Evolutionary conservation across 2,329 filamentous ascomycete species (phyloP).

Genomic region (Pseudogymnoascus sp.): DNA sequence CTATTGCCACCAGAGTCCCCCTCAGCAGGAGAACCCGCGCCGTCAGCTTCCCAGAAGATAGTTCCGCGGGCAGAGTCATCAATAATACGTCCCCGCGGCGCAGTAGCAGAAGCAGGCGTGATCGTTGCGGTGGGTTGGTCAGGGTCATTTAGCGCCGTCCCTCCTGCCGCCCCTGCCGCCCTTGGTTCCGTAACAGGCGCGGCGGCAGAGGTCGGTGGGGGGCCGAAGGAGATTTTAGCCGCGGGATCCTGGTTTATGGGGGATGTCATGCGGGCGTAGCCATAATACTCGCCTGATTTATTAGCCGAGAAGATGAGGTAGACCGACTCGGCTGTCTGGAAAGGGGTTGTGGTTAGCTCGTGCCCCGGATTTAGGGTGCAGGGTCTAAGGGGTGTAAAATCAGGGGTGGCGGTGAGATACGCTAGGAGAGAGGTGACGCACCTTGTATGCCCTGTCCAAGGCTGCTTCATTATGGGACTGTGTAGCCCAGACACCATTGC

Average conservation of each 20-base stretch:
- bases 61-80: slow-evolving; percentile 90
- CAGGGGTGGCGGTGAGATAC: not conserved
- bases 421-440: slow-evolving; percentile 32
- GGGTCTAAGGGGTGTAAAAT: not conserved
- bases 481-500: slow-evolving; percentile 85
- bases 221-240: slow-evolving; percentile 61
- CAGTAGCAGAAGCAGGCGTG: slow-evolving; percentile 68
- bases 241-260: slow-evolving; percentile 70
- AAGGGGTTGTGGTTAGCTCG: slow-evolving; percentile 8
- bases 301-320: slow-evolving; percentile 94
- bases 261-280: slow-evolving; percentile 85
- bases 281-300: slow-evolving; percentile 95
- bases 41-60: slow-evolving; percentile 89
- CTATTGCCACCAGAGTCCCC: slow-evolving; percentile 37
- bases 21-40: slow-evolving; percentile 42
- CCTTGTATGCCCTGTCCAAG: slow-evolving; percentile 76
- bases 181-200: not conserved
- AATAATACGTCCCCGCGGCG: slow-evolving; percentile 78
- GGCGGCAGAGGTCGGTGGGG: slow-evolving; percentile 21
- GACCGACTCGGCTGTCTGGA: slow-evolving; percentile 69
- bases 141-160: slow-evolving; percentile 48
- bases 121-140: slow-evolving; percentile 73
- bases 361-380: not conserved
- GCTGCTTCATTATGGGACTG: slow-evolving; percentile 86
- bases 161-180: slow-evolving; percentile 31